These are phyloP conservation scores for Pythium volutum DNA, from an alignment of 352 stramenopile genomes.

Conservation along the genomic window DNA sequence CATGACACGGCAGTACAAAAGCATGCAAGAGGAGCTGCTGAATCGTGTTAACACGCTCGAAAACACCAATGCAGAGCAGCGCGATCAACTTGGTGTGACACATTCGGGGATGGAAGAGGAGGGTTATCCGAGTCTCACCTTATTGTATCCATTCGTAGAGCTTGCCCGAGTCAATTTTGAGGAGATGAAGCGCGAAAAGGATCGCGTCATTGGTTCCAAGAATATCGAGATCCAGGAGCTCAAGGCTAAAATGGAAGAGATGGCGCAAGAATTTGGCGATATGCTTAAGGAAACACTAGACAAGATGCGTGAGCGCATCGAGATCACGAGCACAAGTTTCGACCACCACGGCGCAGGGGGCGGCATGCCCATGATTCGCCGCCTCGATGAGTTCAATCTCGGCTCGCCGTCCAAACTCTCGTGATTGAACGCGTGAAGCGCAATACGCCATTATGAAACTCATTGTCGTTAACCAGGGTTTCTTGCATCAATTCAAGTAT, in stretches of 20 bases:
- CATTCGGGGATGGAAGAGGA: neutral
- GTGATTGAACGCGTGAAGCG: neutral
- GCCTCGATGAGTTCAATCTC: slow-evolving; percentile 86
- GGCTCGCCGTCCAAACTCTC: slow-evolving; percentile 45
- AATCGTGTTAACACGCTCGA: slow-evolving; percentile 88
- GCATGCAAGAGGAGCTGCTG: slow-evolving; percentile 93
- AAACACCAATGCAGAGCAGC: slow-evolving; percentile 90
- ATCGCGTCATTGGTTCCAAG: slow-evolving; percentile 87
- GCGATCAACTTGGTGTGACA: slow-evolving; percentile 83
- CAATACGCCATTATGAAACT: neutral
- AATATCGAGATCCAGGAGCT: slow-evolving; percentile 88
- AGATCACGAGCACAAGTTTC: slow-evolving; percentile 90
- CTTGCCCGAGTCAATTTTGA: slow-evolving; percentile 83
- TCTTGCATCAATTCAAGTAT: too few species aligned
- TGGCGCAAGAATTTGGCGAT: slow-evolving; percentile 92
- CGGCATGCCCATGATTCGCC: slow-evolving; percentile 72
- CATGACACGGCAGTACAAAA: slow-evolving; percentile 97
- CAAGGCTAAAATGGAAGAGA: slow-evolving; percentile 94
- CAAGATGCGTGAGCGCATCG: slow-evolving; percentile 94
- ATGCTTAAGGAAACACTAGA: slow-evolving; percentile 95
- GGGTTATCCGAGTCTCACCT: neutral
- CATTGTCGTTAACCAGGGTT: too few species aligned
- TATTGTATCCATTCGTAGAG: slow-evolving; percentile 37
- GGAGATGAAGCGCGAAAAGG: slow-evolving; percentile 90
- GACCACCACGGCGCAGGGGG: slow-evolving; percentile 54